Conservation (phyloP, 2,329 filamentous ascomycete genomes). For the Elsinoe ampelina region DNA sequence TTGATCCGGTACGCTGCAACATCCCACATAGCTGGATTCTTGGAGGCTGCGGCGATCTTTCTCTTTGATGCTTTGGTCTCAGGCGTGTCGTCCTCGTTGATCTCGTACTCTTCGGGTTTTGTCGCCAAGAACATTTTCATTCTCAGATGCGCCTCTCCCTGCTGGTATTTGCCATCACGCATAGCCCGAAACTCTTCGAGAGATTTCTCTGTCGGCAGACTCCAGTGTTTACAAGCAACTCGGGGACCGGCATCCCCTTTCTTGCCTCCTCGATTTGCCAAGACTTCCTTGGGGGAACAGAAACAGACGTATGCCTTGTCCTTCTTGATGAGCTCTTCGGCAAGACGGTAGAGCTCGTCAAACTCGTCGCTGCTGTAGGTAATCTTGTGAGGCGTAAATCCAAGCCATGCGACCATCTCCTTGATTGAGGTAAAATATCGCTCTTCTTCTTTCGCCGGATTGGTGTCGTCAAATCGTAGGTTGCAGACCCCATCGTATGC, state of each 20-base stretch:
- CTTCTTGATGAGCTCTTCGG: constrained; percentile 69
- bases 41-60: constrained; percentile 39
- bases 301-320: constrained; percentile 75
- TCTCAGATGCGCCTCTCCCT: constrained; percentile 71
- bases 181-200: constrained; percentile 78
- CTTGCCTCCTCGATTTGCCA: constrained; percentile 74
- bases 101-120: constrained; percentile 27
- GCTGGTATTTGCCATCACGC: constrained; percentile 83
- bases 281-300: constrained; percentile 74
- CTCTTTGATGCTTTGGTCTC: constrained; percentile 28
- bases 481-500: constrained; percentile 71
- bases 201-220: constrained; percentile 65
- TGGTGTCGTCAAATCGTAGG: constrained; percentile 85
- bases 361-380: constrained; percentile 92
- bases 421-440: constrained; percentile 82
- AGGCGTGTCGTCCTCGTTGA: constrained; percentile 23
- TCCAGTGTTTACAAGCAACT: constrained; percentile 72
- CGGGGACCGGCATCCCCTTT: constrained; percentile 54
- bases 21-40: constrained; percentile 96
- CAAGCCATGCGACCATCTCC: constrained; percentile 79
- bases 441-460: constrained; percentile 87
- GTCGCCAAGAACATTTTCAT: constrained; percentile 80
- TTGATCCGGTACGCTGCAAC: constrained; percentile 81
- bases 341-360: constrained; percentile 74
- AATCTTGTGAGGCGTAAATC: constrained; percentile 67